A percentile compares a stretch with the other conserved stretches of the same genome.
Evolutionary conservation across 164 flowering plant species (phyloP).

Genomic region (Magnolia kwangsiensis): DNA sequence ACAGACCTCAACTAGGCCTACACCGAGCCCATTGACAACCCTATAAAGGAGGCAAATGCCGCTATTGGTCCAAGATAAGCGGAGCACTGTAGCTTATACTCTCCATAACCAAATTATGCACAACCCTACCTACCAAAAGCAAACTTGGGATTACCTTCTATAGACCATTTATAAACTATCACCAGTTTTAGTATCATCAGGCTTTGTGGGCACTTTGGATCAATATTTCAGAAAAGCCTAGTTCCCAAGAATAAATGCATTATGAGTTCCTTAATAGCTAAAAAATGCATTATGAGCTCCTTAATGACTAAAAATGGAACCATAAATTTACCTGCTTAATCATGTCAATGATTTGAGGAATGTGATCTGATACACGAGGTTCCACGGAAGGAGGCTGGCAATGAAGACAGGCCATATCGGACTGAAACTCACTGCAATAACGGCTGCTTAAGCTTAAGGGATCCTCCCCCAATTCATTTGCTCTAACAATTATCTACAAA

Average conservation of each 20-base stretch:
- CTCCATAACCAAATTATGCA: neutral
- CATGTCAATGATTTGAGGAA: conserved; percentile 87
- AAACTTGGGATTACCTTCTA: neutral
- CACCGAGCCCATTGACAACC: too few species aligned
- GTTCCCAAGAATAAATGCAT: neutral
- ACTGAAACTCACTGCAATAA: conserved; percentile 72
- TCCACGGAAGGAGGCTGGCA: conserved; percentile 84
- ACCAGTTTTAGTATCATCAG: neutral
- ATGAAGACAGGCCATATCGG: conserved; percentile 72
- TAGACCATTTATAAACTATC: neutral
- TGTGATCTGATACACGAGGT: conserved; percentile 93
- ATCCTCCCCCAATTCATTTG: conserved; percentile 80
- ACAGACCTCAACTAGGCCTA: too few species aligned
- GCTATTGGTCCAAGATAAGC: too few species aligned
- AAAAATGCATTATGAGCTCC: too few species aligned
- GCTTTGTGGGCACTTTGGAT: neutral
- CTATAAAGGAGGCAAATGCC: too few species aligned
- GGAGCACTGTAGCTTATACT: neutral
- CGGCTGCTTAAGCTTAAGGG: conserved; percentile 83
- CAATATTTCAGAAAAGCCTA: neutral
- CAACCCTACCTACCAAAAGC: neutral
- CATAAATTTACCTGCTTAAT: conserved; percentile 55
- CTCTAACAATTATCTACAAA: conserved; percentile 91
- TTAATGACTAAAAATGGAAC: neutral
- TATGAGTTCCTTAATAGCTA: too few species aligned